These are phyloP conservation scores for Backusella westeae DNA, from an alignment of 192 early-diverging fungal species.

Conservation along the genomic window DNA sequence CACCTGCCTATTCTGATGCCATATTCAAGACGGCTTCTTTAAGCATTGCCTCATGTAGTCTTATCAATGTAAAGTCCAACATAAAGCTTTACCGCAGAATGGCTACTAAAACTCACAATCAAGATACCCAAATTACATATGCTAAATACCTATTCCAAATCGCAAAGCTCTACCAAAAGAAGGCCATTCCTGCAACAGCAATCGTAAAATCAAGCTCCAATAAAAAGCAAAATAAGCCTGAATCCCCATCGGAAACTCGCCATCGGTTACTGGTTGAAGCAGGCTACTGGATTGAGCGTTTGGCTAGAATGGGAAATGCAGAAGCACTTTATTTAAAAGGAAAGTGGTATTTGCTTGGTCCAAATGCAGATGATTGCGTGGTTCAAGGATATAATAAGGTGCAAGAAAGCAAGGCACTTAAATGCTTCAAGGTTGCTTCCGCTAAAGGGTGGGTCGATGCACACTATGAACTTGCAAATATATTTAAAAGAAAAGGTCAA, in stretches of 20 bases:
- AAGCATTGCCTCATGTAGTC: constrained; percentile 30
- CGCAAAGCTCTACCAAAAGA: constrained; percentile 41
- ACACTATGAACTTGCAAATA: constrained; percentile 59
- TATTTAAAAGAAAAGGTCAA: constrained; percentile 63
- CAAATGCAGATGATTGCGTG: constrained; percentile 20
- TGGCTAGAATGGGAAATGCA: constrained; percentile 64
- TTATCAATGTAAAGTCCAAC: constrained; percentile 19
- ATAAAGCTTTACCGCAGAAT: constrained; percentile 73
- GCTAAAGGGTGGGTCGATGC: constrained; percentile 66
- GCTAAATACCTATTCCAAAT: constrained; percentile 75
- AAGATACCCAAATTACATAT: constrained; percentile 70
- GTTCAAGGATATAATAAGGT: constrained; percentile 41
- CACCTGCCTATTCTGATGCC: background rate
- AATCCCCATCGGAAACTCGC: constrained; percentile 24
- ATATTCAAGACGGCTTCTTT: background rate
- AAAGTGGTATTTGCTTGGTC: constrained; percentile 66
- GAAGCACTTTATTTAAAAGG: constrained; percentile 79
- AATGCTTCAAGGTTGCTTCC: constrained; percentile 60
- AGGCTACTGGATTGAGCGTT: constrained; percentile 69
- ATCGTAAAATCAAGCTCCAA: background rate
- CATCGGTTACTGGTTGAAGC: constrained; percentile 56
- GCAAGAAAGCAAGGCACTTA: constrained; percentile 65
- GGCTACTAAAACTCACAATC: constrained; percentile 75
- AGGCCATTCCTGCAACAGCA: background rate
- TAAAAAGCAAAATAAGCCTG: background rate